Base-by-base conservation (phyloP, 1,139 yeast genomes). In the Meyerozyma athensensis region DNA sequence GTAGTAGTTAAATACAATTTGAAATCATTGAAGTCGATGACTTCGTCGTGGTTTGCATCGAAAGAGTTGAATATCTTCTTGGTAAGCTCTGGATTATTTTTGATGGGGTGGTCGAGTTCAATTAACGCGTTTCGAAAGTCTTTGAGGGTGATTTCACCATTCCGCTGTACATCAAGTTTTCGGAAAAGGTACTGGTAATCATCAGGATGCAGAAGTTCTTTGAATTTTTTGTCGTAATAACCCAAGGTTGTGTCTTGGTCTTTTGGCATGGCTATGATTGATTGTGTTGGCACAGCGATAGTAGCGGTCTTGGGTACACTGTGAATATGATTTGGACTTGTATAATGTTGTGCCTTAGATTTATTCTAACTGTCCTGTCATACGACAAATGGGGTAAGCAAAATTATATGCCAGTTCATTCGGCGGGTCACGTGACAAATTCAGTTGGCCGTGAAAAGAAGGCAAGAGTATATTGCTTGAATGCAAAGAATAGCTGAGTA, bases 1-100 rank as follows among this genome's bases (percentile, higher is more conserved):
- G 92, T 84, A 16, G 68, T 66, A 4, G 65, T 57, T 24, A 83
- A 72, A 54, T 82, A 85, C 26, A 62, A 58, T 45, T 76, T 72
- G 53, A 85, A 84, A 52, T 82, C 87, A 19, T 66, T 63, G 43
- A 72, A 77, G 50, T 80, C 83, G 19, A 82, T 70, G 7, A 67
- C 61, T 19, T 74, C 67, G 50, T 80, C 86, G 21, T 75, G 62
- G 42, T 79, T 74, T 19, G 69, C 55, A 55, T 81, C 85, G 51
- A 83, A 74, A 4, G 79, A 68, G 34, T 63, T 59, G 50, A 83
- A 78, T 5, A 83, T 63, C 35, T 66, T 64, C 40, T 65, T 63
- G 17, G 85, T 72, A 21, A 86, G 76, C 37, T 72, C 80, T 5
- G 79, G 79, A 28, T 81, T 77, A 42, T 79, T 72, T 40, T 79